phyloP scores from a whole-genome alignment of 2,329 filamentous ascomycete genomes.

The Aspergillus transmontanensis region DNA sequence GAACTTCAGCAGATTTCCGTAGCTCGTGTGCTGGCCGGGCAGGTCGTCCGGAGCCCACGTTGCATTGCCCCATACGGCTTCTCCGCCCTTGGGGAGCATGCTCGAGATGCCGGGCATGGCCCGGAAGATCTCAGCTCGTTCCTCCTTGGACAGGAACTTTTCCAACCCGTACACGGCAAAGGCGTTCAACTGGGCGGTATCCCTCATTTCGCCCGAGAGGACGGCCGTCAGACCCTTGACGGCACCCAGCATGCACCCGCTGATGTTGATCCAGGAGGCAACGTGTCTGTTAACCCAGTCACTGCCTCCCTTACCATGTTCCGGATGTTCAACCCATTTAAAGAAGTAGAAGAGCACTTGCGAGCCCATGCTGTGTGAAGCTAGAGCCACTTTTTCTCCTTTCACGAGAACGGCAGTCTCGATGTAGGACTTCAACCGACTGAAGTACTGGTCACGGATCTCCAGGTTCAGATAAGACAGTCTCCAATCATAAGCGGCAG shows the following conservation, averaged over 20 bases:
- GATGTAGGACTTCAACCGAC: slow-evolving; percentile 83
- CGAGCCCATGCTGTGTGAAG: slow-evolving; percentile 97
- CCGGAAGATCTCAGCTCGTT: slow-evolving; percentile 90
- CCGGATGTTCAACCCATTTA: slow-evolving; percentile 78
- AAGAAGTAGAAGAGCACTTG: slow-evolving; percentile 85
- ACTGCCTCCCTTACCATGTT: slow-evolving; percentile 76
- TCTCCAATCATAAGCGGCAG: slow-evolving; percentile 84
- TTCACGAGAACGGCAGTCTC: slow-evolving; percentile 77
- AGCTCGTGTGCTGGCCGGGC: slow-evolving; percentile 71
- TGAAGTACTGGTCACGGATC: slow-evolving; percentile 89
- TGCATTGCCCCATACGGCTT: slow-evolving; percentile 90
- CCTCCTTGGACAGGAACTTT: slow-evolving; percentile 87
- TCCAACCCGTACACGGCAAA: slow-evolving; percentile 97
- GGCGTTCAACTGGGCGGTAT: slow-evolving; percentile 92
- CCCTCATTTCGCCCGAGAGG: slow-evolving; percentile 95
- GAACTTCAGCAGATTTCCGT: slow-evolving; percentile 84
- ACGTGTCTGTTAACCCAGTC: slow-evolving; percentile 89
- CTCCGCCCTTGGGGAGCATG: slow-evolving; percentile 93
- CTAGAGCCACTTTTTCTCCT: slow-evolving; percentile 77
- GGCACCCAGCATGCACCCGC: slow-evolving; percentile 95
- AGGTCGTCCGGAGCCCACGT: slow-evolving; percentile 86
- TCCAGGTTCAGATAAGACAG: slow-evolving; percentile 89
- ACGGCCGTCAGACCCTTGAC: slow-evolving; percentile 88
- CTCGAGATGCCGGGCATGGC: slow-evolving; percentile 96
- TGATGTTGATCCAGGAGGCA: slow-evolving; percentile 97